Percentiles rank a stretch among this genome's conserved stretches.
Conservation (phyloP, 2,329 filamentous ascomycete genomes). For the Fusarium gaditjirri region DNA sequence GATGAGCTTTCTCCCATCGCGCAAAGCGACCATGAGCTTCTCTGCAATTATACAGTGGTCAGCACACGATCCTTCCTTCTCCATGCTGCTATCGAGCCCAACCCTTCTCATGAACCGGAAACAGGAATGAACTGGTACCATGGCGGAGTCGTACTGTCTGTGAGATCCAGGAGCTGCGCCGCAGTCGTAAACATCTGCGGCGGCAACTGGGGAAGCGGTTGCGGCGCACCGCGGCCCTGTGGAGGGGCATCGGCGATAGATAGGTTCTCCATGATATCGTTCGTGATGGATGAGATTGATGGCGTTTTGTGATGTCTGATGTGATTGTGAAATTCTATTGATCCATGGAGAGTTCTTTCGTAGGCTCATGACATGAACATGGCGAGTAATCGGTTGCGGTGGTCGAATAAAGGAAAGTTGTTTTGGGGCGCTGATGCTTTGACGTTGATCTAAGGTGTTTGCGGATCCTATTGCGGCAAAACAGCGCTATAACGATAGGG, state of each 20-base stretch:
- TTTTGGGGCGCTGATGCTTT: constrained; percentile 39
- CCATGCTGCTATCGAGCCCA: not conserved
- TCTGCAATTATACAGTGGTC: constrained; percentile 65
- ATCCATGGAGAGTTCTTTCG: constrained; percentile 35
- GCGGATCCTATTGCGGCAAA: constrained; percentile 38
- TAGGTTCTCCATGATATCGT: constrained; percentile 64
- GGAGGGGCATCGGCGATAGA: constrained; percentile 61
- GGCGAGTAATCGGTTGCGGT: constrained; percentile 23
- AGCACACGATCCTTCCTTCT: constrained; percentile 40
- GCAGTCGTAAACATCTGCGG: constrained; percentile 99
- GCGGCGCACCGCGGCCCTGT: constrained; percentile 54
- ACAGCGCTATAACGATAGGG: constrained; percentile 29
- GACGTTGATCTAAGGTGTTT: constrained; percentile 36
- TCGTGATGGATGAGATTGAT: constrained; percentile 35
- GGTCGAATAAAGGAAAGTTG: constrained; percentile 28
- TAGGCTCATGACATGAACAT: constrained; percentile 42
- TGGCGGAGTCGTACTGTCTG: constrained; percentile 80
- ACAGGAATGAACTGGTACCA: constrained; percentile 18
- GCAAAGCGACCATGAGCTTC: constrained; percentile 90
- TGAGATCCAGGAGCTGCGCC: constrained; percentile 92
- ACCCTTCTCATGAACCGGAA: constrained; percentile 5
- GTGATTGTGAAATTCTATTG: constrained; percentile 19
- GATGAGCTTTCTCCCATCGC: constrained; percentile 93
- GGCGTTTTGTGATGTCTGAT: constrained; percentile 3
- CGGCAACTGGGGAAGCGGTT: constrained; percentile 72